phyloP scores from a whole-genome alignment of 2,329 filamentous ascomycete species.

The Elsinoe ampelina region DNA sequence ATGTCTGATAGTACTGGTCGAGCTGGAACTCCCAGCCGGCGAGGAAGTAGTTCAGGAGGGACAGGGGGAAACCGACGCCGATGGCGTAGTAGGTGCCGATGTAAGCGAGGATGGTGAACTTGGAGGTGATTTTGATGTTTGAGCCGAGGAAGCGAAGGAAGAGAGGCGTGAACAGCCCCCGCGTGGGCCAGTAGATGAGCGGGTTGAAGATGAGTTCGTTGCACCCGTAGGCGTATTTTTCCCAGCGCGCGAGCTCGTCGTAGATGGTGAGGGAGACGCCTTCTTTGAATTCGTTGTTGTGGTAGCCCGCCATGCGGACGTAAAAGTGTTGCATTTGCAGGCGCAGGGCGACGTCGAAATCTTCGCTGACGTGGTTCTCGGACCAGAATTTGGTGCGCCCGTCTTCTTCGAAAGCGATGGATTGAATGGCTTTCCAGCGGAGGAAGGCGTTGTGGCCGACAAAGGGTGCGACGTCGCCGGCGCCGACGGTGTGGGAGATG shows the following conservation, averaged over 20 bases:
- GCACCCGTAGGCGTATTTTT: conserved; percentile 79
- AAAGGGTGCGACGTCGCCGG: conserved; percentile 68
- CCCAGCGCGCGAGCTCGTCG: conserved; percentile 75
- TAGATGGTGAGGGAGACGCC: conserved; percentile 77
- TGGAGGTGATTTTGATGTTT: conserved; percentile 64
- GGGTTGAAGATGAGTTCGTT: conserved; percentile 75
- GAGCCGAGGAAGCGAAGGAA: conserved; percentile 66
- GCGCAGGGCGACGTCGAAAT: conserved; percentile 72
- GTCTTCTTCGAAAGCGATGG: conserved; percentile 59
- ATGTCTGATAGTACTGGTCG: conserved; percentile 72
- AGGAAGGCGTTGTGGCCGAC: conserved; percentile 71
- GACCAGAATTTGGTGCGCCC: conserved; percentile 71
- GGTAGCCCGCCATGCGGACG: conserved; percentile 63
- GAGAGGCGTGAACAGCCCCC: conserved; percentile 72
- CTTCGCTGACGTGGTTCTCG: conserved; percentile 68
- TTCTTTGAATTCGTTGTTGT: conserved; percentile 69
- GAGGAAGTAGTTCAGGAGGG: conserved; percentile 63
- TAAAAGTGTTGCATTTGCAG: conserved; percentile 63
- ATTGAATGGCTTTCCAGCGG: conserved; percentile 66
- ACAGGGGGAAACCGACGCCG: conserved; percentile 65
- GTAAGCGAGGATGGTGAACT: conserved; percentile 66
- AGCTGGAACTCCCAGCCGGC: conserved; percentile 52
- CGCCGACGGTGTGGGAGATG: conserved; percentile 66
- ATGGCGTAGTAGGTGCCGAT: conserved; percentile 76
- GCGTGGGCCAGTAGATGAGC: conserved; percentile 60